These are phyloP conservation scores for Penicillium sp. DNA, from an alignment of 2,329 filamentous ascomycete genomes.

Conservation along the genomic window DNA sequence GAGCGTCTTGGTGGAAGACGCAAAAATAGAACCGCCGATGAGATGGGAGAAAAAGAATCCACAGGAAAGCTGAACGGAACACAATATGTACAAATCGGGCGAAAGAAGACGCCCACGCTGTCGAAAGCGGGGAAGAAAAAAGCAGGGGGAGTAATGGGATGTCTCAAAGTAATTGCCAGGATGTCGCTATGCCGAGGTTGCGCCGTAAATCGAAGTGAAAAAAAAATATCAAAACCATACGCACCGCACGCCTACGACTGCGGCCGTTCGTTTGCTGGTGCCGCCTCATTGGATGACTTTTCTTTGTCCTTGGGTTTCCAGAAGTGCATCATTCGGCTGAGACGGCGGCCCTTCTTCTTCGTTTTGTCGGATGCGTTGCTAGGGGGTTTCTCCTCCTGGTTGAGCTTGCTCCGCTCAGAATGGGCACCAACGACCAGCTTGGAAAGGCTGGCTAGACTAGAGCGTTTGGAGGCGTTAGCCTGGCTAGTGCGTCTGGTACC, in stretches of 20 bases:
- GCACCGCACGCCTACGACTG: slow-evolving; percentile 21
- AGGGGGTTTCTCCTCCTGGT: slow-evolving; percentile 46
- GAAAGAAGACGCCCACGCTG: slow-evolving; percentile 14
- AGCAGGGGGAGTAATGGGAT: slow-evolving; percentile 8
- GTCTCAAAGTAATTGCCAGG: slow-evolving; percentile 18
- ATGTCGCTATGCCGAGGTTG: slow-evolving; percentile 31
- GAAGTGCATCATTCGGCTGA: slow-evolving; percentile 51
- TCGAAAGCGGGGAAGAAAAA: slow-evolving; percentile 6
- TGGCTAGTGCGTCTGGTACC: slow-evolving; percentile 42
- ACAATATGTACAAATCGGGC: slow-evolving; percentile 26
- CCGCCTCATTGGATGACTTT: slow-evolving; percentile 24
- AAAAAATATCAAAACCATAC: slow-evolving; percentile 20
- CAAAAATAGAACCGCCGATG: slow-evolving; percentile 19
- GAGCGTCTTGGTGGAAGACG: slow-evolving; percentile 21
- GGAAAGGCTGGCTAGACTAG: slow-evolving; percentile 51
- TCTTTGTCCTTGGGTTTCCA: slow-evolving; percentile 52
- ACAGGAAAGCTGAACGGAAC: slow-evolving; percentile 19
- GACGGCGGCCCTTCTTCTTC: slow-evolving; percentile 47
- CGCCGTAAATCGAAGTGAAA: slow-evolving; percentile 24
- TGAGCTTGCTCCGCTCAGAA: slow-evolving; percentile 47
- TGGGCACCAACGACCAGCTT: slow-evolving; percentile 47
- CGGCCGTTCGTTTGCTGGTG: slow-evolving; percentile 24
- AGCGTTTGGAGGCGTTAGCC: slow-evolving; percentile 45
- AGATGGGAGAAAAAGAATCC: slow-evolving; percentile 20
- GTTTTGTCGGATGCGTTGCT: slow-evolving; percentile 39